These are phyloP conservation scores for Phlegmacium glaucopus DNA, from an alignment of 768 basidiomycete genomes.

Conservation along the genomic window DNA sequence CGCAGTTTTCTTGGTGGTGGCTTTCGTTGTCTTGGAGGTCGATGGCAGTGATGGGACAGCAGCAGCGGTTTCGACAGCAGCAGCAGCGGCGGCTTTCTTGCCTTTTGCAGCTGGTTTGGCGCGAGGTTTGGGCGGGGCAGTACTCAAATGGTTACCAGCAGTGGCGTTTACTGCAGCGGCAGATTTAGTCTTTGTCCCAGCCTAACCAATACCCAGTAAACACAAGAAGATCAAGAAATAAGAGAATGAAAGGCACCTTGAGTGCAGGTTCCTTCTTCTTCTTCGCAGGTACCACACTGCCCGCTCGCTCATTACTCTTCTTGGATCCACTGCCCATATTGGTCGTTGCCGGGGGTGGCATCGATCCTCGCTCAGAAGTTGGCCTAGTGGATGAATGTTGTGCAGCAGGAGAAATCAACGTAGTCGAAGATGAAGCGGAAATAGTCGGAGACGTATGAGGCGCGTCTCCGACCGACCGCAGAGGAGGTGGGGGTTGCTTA, in stretches of 20 bases:
- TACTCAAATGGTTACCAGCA: slow-evolving; percentile 7
- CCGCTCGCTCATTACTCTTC: slow-evolving; percentile 20
- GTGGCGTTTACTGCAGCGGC: slow-evolving; percentile 14
- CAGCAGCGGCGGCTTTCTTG: slow-evolving; percentile 2
- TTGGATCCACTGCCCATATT: slow-evolving; percentile 11
- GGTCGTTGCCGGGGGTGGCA: slow-evolving; percentile 48
- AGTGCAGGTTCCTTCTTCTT: slow-evolving; percentile 40
- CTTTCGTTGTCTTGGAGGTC: slow-evolving; percentile 15
- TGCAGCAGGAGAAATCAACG: slow-evolving; percentile 9
- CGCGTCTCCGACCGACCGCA: slow-evolving; percentile 13
- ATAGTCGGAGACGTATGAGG: slow-evolving; percentile 11
- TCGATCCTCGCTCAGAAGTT: slow-evolving; percentile 49
- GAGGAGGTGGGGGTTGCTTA: slow-evolving; percentile 10
- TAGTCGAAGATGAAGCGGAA: slow-evolving; percentile 10
- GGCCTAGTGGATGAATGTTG: slow-evolving; percentile 19
- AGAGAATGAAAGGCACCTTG: slow-evolving; percentile 31
- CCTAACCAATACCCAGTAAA: slow-evolving; percentile 20
- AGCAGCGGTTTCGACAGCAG: not conserved
- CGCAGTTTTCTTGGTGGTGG: slow-evolving; percentile 31
- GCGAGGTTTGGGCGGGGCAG: slow-evolving; percentile 9
- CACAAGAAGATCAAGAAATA: not conserved
- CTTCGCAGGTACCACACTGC: slow-evolving; percentile 19
- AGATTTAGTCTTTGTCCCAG: slow-evolving; percentile 19
- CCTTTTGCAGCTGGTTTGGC: slow-evolving; percentile 5
- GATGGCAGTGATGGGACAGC: slow-evolving; percentile 1